Evolutionary conservation across 108 stramenopile species (phyloP).

Genomic region (Ochromonas danica): DNA sequence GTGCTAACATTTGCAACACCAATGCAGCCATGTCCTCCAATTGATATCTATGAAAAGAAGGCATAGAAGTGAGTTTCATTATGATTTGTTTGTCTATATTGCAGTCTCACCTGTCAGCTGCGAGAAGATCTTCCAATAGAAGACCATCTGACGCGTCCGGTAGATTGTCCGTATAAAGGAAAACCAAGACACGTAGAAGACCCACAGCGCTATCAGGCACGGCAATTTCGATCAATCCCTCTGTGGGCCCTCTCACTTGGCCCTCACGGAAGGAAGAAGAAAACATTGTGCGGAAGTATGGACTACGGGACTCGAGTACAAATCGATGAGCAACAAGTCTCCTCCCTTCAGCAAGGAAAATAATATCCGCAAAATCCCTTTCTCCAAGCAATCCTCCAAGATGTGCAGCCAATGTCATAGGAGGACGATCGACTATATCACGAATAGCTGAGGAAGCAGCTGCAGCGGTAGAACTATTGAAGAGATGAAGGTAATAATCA

Average conservation of each 20-base stretch:
- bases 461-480: not conserved
- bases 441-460: not conserved
- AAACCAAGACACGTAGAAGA: constrained; percentile 18
- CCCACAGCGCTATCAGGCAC: constrained; percentile 22
- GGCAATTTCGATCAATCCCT: not conserved
- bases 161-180: constrained; percentile 26
- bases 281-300: constrained; percentile 40
- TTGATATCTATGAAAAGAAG: not conserved
- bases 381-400: constrained; percentile 22
- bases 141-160: not conserved
- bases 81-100: not conserved
- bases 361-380: constrained; percentile 2
- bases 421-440: not conserved
- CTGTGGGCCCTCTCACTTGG: too few relatives aligned
- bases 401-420: not conserved
- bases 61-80: not conserved
- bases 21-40: not conserved
- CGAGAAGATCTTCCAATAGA: constrained; percentile 30
- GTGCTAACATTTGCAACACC: not conserved
- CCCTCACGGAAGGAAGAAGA: too few relatives aligned
- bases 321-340: not conserved
- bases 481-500: not conserved
- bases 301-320: constrained; percentile 1
- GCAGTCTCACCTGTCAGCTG: constrained; percentile 36
- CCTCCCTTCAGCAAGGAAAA: constrained; percentile 26